phyloP scores from a whole-genome alignment of 345 rosid genomes.

The Ailanthus altissimus region DNA sequence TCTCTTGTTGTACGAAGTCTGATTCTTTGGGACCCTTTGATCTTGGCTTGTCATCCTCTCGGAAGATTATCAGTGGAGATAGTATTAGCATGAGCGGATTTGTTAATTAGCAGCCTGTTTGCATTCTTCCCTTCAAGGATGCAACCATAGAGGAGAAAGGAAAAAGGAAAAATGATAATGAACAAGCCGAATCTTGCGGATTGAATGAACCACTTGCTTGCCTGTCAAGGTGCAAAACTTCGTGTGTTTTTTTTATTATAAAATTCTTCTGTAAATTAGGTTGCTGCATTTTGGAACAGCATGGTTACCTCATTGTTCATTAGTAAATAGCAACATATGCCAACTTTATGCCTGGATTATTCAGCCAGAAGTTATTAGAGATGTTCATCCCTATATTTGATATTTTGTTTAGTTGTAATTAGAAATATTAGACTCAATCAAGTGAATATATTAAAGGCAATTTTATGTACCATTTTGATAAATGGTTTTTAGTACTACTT shows the following conservation, averaged over 20 bases:
- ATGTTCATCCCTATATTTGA: too few species aligned
- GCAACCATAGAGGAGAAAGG: constrained; percentile 3
- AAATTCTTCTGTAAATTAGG: background rate
- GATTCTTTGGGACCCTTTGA: constrained; percentile 89
- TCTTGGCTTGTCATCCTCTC: constrained; percentile 62
- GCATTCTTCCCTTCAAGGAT: too few species aligned
- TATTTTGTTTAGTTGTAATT: too few species aligned
- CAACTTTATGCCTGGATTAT: background rate
- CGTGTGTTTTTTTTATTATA: background rate
- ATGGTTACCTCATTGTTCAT: background rate
- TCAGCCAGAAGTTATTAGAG: too few species aligned
- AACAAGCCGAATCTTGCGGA: background rate
- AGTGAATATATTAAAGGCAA: too few species aligned
- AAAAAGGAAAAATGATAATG: background rate
- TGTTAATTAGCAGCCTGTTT: constrained; percentile 33
- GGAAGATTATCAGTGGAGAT: constrained; percentile 48
- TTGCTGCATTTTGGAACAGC: background rate
- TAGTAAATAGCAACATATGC: background rate
- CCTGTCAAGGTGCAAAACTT: background rate
- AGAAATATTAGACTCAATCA: too few species aligned
- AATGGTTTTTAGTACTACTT: too few species aligned
- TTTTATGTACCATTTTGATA: too few species aligned
- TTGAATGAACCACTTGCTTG: background rate
- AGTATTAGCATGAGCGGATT: constrained; percentile 39
- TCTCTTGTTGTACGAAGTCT: constrained; percentile 44